phyloP scores from a whole-genome alignment of 805 yeast genomes.

The Nakazawaea anatomiae region DNA sequence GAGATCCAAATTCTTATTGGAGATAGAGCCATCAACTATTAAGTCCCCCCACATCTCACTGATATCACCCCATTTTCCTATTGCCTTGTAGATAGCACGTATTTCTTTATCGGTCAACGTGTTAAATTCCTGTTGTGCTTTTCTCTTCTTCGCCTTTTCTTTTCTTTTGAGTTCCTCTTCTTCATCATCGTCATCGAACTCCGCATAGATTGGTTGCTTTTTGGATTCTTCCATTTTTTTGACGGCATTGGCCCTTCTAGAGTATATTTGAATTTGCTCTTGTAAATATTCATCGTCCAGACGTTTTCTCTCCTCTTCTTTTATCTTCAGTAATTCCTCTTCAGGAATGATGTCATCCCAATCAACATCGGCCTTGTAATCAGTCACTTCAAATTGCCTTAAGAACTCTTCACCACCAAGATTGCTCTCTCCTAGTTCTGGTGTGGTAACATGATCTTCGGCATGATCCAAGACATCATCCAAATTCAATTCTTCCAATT shows the following conservation, averaged over 20 bases:
- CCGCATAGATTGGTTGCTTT: slow-evolving; percentile 29
- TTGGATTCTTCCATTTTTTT: slow-evolving; percentile 41
- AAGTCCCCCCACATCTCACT: slow-evolving; percentile 74
- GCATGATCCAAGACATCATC: slow-evolving; percentile 97
- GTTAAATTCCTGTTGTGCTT: slow-evolving; percentile 36
- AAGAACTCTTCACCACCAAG: slow-evolving; percentile 97
- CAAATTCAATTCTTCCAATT: slow-evolving; percentile 87
- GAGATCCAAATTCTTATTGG: slow-evolving; percentile 76
- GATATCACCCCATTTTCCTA: slow-evolving; percentile 78
- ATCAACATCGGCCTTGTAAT: slow-evolving; percentile 94
- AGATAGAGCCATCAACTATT: slow-evolving; percentile 82
- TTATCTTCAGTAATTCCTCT: slow-evolving; percentile 80
- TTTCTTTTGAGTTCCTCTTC: slow-evolving; percentile 30
- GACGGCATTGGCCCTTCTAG: slow-evolving; percentile 73
- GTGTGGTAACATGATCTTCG: slow-evolving; percentile 94
- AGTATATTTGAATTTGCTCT: slow-evolving; percentile 84
- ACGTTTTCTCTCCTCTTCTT: slow-evolving; percentile 84
- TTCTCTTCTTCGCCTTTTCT: slow-evolving; percentile 27
- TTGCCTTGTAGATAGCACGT: slow-evolving; percentile 77
- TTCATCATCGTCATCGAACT: slow-evolving; percentile 31
- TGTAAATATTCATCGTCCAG: slow-evolving; percentile 82
- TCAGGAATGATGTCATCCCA: slow-evolving; percentile 99
- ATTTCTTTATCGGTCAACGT: slow-evolving; percentile 79
- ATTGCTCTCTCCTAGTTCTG: slow-evolving; percentile 95
- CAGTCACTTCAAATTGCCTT: slow-evolving; percentile 96